Evolutionary conservation across 2,329 filamentous ascomycete species (phyloP).

Genomic region (Microcyclosporella mali): DNA sequence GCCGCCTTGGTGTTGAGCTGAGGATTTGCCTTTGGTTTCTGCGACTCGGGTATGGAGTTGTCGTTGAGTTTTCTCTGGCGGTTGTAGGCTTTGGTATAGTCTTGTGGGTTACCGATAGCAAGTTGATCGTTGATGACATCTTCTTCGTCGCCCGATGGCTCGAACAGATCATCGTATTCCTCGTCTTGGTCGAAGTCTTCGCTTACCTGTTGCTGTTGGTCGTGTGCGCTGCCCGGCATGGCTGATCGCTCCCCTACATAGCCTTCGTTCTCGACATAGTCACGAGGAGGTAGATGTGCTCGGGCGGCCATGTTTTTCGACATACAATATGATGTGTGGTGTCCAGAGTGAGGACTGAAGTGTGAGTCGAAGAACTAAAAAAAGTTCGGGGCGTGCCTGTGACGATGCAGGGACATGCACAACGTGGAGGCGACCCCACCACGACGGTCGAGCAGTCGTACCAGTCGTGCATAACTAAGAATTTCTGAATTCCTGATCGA

Average conservation of each 20-base stretch:
- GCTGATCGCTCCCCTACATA: constrained; percentile 23
- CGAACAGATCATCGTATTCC: constrained; percentile 49
- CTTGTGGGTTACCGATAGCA: constrained; percentile 52
- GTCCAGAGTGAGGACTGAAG: background rate
- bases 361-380: background rate
- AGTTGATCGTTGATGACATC: constrained; percentile 51
- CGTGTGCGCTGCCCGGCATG: constrained; percentile 26
- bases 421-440: constrained; percentile 3
- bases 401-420: too few species aligned
- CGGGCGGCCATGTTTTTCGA: constrained; percentile 10
- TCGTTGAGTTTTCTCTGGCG: constrained; percentile 67
- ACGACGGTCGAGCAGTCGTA: too few species aligned
- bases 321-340: background rate
- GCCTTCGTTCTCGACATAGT: constrained; percentile 29
- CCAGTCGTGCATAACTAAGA: too few species aligned
- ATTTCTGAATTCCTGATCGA: too few species aligned
- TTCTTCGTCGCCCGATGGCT: constrained; percentile 50
- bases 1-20: constrained; percentile 73
- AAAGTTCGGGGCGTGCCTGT: background rate
- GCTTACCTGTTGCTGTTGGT: constrained; percentile 4
- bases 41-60: constrained; percentile 41
- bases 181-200: constrained; percentile 34
- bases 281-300: constrained; percentile 24
- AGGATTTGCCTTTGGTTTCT: constrained; percentile 65
- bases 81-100: constrained; percentile 84